Percentiles rank a stretch among this genome's conserved stretches.
Evolutionary conservation across 2,329 filamentous ascomycete genomes (phyloP).

Genomic region (Seiridium cupressi): DNA sequence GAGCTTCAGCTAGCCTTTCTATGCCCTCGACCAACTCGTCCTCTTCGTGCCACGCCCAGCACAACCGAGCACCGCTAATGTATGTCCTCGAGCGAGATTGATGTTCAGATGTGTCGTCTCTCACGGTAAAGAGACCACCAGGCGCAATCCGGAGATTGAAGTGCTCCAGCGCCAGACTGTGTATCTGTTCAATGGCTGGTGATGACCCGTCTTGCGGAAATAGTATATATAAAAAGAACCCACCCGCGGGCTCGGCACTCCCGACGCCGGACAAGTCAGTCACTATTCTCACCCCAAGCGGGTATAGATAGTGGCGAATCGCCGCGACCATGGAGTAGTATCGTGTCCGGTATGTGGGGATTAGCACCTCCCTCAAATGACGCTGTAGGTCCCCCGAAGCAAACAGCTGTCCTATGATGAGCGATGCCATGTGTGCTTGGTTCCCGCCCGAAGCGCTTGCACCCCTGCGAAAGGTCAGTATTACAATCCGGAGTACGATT

Average conservation of each 20-base stretch:
- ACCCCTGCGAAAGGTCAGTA: constrained; percentile 5
- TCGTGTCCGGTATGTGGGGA: constrained; percentile 49
- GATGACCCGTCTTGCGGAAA: neutral
- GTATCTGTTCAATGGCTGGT: constrained; percentile 7
- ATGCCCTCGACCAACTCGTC: constrained; percentile 37
- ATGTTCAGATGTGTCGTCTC: neutral
- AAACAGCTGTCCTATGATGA: constrained; percentile 46
- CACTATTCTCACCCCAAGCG: constrained; percentile 18
- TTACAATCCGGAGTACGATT: neutral
- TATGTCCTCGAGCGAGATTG: neutral
- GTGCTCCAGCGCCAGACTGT: neutral
- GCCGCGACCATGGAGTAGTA: constrained; percentile 18
- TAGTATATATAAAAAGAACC: constrained; percentile 4
- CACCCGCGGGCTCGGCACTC: neutral
- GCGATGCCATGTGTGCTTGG: constrained; percentile 25
- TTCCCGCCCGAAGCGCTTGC: neutral
- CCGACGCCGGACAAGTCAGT: neutral
- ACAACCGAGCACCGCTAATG: neutral
- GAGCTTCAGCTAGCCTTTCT: constrained; percentile 37
- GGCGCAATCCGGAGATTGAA: constrained; percentile 4
- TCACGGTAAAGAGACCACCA: neutral
- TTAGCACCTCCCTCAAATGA: constrained; percentile 51
- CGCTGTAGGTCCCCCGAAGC: constrained; percentile 48
- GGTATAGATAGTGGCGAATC: constrained; percentile 16
- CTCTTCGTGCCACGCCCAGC: constrained; percentile 7